Evolutionary conservation across 139 green algal genomes (phyloP).

Genomic region (Diplosphaera chodatii): DNA sequence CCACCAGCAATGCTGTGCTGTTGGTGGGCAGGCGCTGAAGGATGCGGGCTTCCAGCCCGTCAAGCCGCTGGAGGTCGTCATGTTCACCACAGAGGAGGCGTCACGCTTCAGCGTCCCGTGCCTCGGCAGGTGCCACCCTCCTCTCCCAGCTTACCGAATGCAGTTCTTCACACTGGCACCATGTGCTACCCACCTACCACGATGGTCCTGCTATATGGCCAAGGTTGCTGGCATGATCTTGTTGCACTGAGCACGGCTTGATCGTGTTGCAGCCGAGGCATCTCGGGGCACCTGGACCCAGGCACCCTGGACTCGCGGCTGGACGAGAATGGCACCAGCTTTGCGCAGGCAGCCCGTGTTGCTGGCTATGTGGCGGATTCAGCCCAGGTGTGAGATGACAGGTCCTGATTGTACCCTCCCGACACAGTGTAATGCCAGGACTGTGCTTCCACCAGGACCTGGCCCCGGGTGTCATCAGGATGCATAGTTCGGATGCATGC

Average conservation of each 20-base stretch:
- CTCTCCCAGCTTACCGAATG: no score
- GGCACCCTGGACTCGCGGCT: conserved; percentile 31
- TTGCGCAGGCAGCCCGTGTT: conserved; percentile 44
- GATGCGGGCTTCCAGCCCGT: conserved; percentile 54
- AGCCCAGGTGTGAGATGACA: background rate
- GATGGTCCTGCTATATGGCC: no score
- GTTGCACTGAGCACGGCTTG: no score
- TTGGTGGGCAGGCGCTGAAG: conserved; percentile 49
- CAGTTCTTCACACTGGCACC: no score
- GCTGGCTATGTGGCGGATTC: conserved; percentile 1
- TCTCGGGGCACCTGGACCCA: conserved; percentile 32
- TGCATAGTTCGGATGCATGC: no score
- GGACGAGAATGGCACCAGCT: conserved; percentile 62
- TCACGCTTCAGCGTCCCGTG: conserved; percentile 73
- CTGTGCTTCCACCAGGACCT: no score
- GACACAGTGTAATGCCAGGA: no score
- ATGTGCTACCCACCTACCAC: no score
- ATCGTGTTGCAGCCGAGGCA: conserved; percentile 31
- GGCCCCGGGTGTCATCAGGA: no score
- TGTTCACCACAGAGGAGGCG: conserved; percentile 87
- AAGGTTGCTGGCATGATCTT: no score
- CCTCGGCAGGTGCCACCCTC: conserved; percentile 45
- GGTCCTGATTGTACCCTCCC: no score
- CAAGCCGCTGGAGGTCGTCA: conserved; percentile 71
- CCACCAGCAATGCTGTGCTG: no score